Conservation (phyloP, 1,284 basidiomycete genomes). For the Stygiomarasmius scandens region DNA sequence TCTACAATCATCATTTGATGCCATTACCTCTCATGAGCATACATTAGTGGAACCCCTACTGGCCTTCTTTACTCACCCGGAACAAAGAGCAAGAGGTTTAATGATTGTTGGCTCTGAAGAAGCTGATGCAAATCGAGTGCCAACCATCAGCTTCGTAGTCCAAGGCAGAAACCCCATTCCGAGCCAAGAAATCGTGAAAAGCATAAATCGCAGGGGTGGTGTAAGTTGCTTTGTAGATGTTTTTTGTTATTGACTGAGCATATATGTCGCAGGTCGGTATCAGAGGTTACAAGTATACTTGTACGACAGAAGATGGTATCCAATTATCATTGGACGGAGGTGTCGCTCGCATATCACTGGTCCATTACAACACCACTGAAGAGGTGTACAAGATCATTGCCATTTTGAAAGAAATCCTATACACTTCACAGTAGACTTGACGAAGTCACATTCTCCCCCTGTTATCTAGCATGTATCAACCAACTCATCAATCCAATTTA, state of each 20-base stretch:
- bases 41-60: conserved; percentile 40
- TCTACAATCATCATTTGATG: conserved; percentile 51
- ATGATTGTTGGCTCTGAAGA: conserved; percentile 65
- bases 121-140: conserved; percentile 50
- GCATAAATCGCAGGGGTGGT: conserved; percentile 60
- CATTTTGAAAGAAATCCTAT: conserved; percentile 46
- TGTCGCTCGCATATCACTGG: conserved; percentile 76
- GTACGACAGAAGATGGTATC: neutral
- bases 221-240: conserved; percentile 45
- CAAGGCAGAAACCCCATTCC: conserved; percentile 51
- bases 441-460: no score
- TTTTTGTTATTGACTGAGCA: neutral
- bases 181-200: conserved; percentile 66
- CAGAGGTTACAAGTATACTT: conserved; percentile 31
- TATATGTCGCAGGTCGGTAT: conserved; percentile 61
- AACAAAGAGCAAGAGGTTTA: conserved; percentile 57
- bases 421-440: neutral
- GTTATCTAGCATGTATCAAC: no score
- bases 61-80: conserved; percentile 36
- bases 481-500: no score
- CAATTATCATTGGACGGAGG: conserved; percentile 50
- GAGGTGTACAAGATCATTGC: conserved; percentile 65
- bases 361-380: conserved; percentile 78
- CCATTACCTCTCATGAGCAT: conserved; percentile 47
- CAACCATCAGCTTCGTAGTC: conserved; percentile 76